Conservation (phyloP, 495 filamentous ascomycete genomes). For the Hypoxylon crocopeplum region DNA sequence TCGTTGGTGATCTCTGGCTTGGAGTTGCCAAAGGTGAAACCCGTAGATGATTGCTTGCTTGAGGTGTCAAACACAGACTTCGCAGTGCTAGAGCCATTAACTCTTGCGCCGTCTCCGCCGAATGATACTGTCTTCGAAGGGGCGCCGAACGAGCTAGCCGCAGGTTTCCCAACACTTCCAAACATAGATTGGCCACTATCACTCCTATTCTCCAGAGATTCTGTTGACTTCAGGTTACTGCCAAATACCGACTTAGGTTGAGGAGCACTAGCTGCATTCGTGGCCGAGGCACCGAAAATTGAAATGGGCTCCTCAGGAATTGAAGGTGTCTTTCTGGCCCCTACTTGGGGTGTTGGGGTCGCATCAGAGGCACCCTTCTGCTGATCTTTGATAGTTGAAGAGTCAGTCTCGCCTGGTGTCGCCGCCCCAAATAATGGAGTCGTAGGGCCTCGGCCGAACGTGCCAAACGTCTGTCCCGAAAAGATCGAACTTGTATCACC, state of each 20-base stretch:
- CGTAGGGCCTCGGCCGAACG: conserved; percentile 27
- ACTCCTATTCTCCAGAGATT: neutral
- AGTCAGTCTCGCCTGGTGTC: conserved; percentile 36
- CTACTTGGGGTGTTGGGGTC: conserved; percentile 13
- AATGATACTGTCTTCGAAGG: conserved; percentile 17
- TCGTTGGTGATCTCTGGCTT: conserved; percentile 6
- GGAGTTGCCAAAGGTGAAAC: conserved; percentile 46
- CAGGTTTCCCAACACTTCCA: conserved; percentile 4
- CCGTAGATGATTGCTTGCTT: conserved; percentile 27
- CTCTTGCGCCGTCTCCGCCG: neutral
- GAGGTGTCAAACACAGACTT: conserved; percentile 33
- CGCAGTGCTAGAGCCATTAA: conserved; percentile 21
- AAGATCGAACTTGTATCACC: conserved; percentile 19
- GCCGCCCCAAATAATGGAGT: conserved; percentile 35
- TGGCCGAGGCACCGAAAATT: conserved; percentile 37
- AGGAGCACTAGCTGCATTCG: conserved; percentile 21
- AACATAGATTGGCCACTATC: conserved; percentile 2
- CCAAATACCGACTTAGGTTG: conserved; percentile 18
- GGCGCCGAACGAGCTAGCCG: conserved; percentile 41
- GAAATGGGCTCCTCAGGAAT: conserved; percentile 18
- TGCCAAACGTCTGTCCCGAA: conserved; percentile 14
- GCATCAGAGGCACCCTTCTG: conserved; percentile 30
- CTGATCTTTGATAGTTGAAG: conserved; percentile 33
- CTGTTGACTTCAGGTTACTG: neutral
- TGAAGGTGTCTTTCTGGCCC: conserved; percentile 29